Evolutionary conservation across 2,329 filamentous ascomycete species (phyloP).

Genomic region (Camillea tinctor): DNA sequence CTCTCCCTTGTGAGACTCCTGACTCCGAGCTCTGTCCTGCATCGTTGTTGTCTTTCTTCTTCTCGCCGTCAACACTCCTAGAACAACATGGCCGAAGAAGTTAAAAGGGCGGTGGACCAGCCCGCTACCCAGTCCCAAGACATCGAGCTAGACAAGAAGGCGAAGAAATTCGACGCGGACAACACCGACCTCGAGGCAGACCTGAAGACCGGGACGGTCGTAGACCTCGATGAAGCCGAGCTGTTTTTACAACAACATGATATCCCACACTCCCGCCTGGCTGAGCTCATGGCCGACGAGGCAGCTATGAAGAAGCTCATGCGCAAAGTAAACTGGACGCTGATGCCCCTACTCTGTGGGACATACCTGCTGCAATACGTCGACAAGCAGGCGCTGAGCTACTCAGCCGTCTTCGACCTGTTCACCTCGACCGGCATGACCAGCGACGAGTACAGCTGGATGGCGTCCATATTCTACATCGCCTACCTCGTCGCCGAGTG

Average conservation of each 20-base stretch:
- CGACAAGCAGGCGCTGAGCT: constrained; percentile 41
- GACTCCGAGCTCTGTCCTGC: no score
- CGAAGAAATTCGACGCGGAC: neutral
- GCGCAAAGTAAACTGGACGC: constrained; percentile 46
- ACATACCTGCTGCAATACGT: constrained; percentile 53
- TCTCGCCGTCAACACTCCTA: neutral
- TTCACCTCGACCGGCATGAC: constrained; percentile 44
- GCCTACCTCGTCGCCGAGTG: constrained; percentile 21
- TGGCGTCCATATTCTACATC: constrained; percentile 55
- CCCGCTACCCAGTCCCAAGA: neutral
- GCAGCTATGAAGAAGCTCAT: constrained; percentile 26
- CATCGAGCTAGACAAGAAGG: neutral
- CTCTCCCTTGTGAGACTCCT: no score
- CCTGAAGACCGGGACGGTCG: constrained; percentile 4
- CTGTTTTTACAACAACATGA: constrained; percentile 44
- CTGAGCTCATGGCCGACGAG: constrained; percentile 40
- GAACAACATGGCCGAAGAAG: neutral
- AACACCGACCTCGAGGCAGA: neutral
- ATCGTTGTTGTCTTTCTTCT: neutral
- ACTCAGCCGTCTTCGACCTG: constrained; percentile 23
- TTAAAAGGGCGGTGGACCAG: neutral
- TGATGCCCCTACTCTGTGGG: constrained; percentile 50
- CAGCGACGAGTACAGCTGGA: constrained; percentile 48
- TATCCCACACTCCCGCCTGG: constrained; percentile 38
- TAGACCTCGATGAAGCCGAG: constrained; percentile 42